A percentile compares a stretch with the other conserved stretches of the same genome.
phyloP scores from a whole-genome alignment of 129 eudicot genomes.

The Erigeron canadensis region DNA sequence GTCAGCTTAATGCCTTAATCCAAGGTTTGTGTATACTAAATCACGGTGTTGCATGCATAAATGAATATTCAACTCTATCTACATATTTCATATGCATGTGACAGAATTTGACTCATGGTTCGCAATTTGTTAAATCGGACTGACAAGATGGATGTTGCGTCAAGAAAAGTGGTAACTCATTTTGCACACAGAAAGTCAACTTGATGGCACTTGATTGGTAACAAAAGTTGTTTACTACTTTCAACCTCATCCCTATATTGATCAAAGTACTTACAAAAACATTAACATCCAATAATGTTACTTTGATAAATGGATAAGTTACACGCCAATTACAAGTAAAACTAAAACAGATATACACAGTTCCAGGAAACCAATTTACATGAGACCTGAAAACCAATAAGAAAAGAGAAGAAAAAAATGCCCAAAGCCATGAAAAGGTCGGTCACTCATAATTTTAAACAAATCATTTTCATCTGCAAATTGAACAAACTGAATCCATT shows the following conservation, averaged over 20 bases:
- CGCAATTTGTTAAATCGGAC: not conserved
- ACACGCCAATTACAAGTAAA: slow-evolving; percentile 29
- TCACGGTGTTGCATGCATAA: too few relatives aligned
- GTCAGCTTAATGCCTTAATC: not conserved
- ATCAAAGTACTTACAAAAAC: slow-evolving; percentile 12
- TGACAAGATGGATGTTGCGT: not conserved
- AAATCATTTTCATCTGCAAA: slow-evolving; percentile 32
- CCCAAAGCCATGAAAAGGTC: slow-evolving; percentile 13
- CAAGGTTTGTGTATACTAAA: too few relatives aligned
- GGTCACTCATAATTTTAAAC: slow-evolving; percentile 31
- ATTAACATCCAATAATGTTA: slow-evolving; percentile 19
- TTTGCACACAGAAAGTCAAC: not conserved
- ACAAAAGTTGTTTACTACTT: not conserved
- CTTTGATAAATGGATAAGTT: slow-evolving; percentile 29
- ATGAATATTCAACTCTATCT: too few relatives aligned
- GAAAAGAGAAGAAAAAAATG: not conserved
- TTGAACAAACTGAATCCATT: slow-evolving; percentile 37
- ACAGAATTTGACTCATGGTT: not conserved
- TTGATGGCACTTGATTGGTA: not conserved
- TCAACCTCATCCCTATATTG: not conserved
- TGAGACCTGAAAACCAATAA: slow-evolving; percentile 18
- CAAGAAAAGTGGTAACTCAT: not conserved
- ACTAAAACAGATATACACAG: slow-evolving; percentile 33
- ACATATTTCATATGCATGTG: too few relatives aligned
- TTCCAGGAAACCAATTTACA: slow-evolving; percentile 31